These are phyloP conservation scores for Fusarium setosum DNA, from an alignment of 2,329 filamentous ascomycete genomes.

Conservation along the genomic window DNA sequence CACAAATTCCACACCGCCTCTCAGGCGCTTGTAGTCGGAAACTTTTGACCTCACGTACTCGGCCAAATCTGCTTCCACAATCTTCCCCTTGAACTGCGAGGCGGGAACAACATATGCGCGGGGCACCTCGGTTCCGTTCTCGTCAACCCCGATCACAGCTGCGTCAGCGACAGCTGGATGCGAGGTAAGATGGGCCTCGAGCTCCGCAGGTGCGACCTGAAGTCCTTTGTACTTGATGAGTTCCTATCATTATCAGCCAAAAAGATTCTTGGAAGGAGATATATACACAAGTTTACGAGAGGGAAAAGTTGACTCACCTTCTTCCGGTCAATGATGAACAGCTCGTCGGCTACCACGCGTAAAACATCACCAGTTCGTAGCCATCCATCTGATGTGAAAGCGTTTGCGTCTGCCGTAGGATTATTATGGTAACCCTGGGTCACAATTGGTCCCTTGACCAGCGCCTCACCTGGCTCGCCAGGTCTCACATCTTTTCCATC, in stretches of 20 bases:
- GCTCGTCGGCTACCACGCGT: neutral
- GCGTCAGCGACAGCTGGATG: neutral
- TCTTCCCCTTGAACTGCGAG: neutral
- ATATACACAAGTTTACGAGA: too few species aligned
- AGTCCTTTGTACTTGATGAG: constrained; percentile 18
- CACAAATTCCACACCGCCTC: constrained; percentile 4
- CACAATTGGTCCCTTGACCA: neutral
- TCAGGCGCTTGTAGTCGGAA: constrained; percentile 2
- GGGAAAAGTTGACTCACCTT: neutral
- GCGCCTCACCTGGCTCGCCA: neutral
- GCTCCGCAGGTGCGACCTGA: constrained; percentile 17
- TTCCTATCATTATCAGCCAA: neutral
- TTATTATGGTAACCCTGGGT: constrained; percentile 8
- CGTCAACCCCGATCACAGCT: neutral
- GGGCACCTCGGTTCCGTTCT: neutral
- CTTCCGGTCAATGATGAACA: constrained; percentile 15
- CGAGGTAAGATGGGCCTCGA: constrained; percentile 11
- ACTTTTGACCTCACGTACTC: neutral
- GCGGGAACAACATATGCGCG: constrained; percentile 6
- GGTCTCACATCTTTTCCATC: neutral
- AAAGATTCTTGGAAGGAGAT: neutral
- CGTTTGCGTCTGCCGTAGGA: neutral
- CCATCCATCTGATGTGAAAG: constrained; percentile 2
- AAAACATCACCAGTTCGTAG: constrained; percentile 9
- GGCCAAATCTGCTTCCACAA: neutral